Percentiles rank a stretch among this genome's conserved stretches.
phyloP scores from a whole-genome alignment of 2,329 filamentous ascomycete genomes.

The Fusarium keratoplasticum region DNA sequence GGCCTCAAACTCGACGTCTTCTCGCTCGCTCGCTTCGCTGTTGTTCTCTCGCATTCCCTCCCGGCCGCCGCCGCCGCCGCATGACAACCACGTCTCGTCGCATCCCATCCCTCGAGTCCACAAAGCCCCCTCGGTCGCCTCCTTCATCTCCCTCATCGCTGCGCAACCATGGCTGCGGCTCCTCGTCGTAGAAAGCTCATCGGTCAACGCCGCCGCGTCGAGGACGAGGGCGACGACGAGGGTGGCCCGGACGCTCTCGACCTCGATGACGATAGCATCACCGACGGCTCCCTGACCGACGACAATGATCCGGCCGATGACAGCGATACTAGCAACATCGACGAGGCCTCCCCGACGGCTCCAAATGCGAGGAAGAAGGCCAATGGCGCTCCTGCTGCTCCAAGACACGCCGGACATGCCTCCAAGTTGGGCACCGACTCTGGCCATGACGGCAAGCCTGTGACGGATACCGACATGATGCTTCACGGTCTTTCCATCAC shows the following conservation, averaged over 20 bases:
- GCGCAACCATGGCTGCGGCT: slow-evolving; percentile 50
- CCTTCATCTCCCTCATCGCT: slow-evolving; percentile 43
- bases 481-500: slow-evolving; percentile 64
- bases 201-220: slow-evolving; percentile 74
- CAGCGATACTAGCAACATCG: slow-evolving; percentile 73
- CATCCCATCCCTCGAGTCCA: slow-evolving; percentile 43
- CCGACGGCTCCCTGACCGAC: slow-evolving; percentile 73
- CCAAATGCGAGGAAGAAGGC: slow-evolving; percentile 55
- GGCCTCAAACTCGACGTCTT: slow-evolving; percentile 34
- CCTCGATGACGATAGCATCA: slow-evolving; percentile 73
- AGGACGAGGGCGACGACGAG: slow-evolving; percentile 79
- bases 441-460: slow-evolving; percentile 46
- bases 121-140: slow-evolving; percentile 47
- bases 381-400: slow-evolving; percentile 55
- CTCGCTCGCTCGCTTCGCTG: slow-evolving; percentile 23
- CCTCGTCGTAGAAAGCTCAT: slow-evolving; percentile 73
- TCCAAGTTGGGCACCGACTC: slow-evolving; percentile 53
- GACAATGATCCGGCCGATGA: slow-evolving; percentile 70
- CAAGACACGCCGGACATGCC: slow-evolving; percentile 49
- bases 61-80: slow-evolving; percentile 39
- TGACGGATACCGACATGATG: slow-evolving; percentile 70
- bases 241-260: slow-evolving; percentile 66
- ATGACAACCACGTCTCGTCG: slow-evolving; percentile 45
- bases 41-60: slow-evolving; percentile 24
- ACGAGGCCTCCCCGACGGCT: slow-evolving; percentile 65